Conservation (phyloP, 148 eudicot species). For the Heliamphora exappendiculata region DNA sequence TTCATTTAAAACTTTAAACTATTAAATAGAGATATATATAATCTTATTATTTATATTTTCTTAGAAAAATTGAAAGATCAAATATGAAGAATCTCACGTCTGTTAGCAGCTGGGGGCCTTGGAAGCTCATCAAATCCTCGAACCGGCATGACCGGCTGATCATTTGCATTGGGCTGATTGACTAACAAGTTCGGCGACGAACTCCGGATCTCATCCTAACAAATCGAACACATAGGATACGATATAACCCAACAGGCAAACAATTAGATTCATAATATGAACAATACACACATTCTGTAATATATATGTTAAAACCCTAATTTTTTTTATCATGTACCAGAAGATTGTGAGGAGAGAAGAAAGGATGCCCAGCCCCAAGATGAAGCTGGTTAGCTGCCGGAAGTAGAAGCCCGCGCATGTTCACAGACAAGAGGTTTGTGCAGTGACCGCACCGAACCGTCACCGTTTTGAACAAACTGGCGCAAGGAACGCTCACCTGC, state of each 20-base stretch:
- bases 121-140: constrained; percentile 72
- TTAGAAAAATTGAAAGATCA: too few species aligned
- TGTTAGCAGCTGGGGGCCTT: constrained; percentile 67
- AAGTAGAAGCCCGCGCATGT: constrained; percentile 61
- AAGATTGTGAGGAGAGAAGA: constrained; percentile 69
- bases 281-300: too few species aligned
- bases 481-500: constrained; percentile 94
- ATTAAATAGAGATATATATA: too few species aligned
- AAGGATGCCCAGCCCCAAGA: constrained; percentile 43
- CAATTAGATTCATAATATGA: not conserved
- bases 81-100: constrained; percentile 52
- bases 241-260: not conserved
- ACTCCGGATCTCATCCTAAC: constrained; percentile 44
- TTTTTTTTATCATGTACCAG: constrained; percentile 36
- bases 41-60: too few species aligned
- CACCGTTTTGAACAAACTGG: constrained; percentile 85
- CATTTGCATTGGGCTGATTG: constrained; percentile 49
- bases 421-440: constrained; percentile 68
- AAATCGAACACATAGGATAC: not conserved
- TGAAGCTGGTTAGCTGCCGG: constrained; percentile 51
- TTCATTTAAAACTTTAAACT: too few species aligned
- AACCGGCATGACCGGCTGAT: constrained; percentile 34
- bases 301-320: too few species aligned
- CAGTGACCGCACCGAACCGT: constrained; percentile 98
- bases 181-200: constrained; percentile 35